Conservation (phyloP, 1,284 basidiomycete genomes). For the Cutaneotrichosporon cavernicola region DNA sequence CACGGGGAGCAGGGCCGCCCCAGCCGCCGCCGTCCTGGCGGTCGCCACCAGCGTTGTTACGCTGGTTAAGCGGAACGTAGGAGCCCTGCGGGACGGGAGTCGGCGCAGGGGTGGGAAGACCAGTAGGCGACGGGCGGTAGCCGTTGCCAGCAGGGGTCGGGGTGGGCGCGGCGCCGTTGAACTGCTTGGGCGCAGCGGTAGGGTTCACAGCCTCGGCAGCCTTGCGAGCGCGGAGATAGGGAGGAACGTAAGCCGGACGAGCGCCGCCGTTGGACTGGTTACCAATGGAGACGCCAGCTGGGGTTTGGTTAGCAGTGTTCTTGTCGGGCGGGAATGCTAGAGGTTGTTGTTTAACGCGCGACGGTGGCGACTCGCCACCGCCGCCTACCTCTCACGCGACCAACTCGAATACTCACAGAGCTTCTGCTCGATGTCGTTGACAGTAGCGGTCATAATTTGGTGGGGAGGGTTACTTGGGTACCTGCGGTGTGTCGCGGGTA, state of each 20-base stretch:
- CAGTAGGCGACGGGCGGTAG: constrained; percentile 42
- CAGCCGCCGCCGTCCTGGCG: constrained; percentile 58
- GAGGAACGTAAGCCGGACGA: constrained; percentile 87
- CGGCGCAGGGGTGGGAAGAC: constrained; percentile 48
- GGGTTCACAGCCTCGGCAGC: constrained; percentile 22
- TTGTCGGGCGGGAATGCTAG: background rate
- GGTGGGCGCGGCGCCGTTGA: constrained; percentile 29
- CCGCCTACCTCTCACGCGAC: constrained; percentile 25
- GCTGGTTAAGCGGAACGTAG: constrained; percentile 58
- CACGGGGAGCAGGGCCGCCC: constrained; percentile 47
- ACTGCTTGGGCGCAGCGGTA: constrained; percentile 17
- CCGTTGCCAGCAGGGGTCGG: constrained; percentile 33
- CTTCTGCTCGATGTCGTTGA: constrained; percentile 65
- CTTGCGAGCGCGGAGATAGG: constrained; percentile 69
- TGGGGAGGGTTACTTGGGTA: constrained; percentile 17
- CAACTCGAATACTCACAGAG: constrained; percentile 63
- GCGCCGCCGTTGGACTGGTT: constrained; percentile 52
- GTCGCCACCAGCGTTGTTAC: constrained; percentile 29
- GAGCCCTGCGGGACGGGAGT: constrained; percentile 54
- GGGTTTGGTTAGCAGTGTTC: constrained; percentile 4
- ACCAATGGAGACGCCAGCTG: constrained; percentile 34
- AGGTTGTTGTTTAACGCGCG: background rate
- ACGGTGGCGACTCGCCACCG: constrained; percentile 13
- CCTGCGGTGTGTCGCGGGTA: constrained; percentile 18
- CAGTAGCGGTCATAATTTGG: constrained; percentile 47